Percentiles rank a stretch among this genome's conserved stretches.
Evolutionary conservation across 345 rosid genomes (phyloP).

Genomic region (Populus ilicifolia): DNA sequence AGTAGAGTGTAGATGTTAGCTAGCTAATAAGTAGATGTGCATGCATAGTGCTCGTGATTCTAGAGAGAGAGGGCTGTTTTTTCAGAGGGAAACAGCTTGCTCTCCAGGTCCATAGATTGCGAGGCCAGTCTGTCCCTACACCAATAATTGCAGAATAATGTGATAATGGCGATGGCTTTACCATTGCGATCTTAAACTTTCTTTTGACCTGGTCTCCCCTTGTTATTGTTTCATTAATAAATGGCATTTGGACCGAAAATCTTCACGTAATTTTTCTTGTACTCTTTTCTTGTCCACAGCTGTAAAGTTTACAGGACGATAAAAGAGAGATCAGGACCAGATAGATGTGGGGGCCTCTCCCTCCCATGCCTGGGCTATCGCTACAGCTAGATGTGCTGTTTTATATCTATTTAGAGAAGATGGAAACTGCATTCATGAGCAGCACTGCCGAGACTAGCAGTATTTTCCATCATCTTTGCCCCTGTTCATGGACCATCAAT

Average conservation of each 20-base stretch:
- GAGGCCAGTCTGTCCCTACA: slow-evolving; percentile 47
- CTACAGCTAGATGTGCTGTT: background rate
- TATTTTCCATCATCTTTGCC: too few relatives aligned
- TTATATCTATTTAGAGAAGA: slow-evolving; percentile 5
- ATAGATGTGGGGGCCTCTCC: slow-evolving; percentile 7
- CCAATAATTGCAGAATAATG: slow-evolving; percentile 62
- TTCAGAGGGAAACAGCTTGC: slow-evolving; percentile 70
- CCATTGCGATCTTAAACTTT: slow-evolving; percentile 19
- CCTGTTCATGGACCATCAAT: slow-evolving; percentile 13
- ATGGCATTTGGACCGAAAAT: slow-evolving; percentile 23
- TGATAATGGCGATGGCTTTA: slow-evolving; percentile 25
- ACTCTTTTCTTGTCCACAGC: slow-evolving; percentile 31
- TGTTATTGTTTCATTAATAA: slow-evolving; percentile 13
- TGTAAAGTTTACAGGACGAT: slow-evolving; percentile 40
- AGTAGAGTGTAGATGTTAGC: slow-evolving; percentile 10
- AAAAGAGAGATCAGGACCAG: slow-evolving; percentile 18
- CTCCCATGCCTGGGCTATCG: background rate
- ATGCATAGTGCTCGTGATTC: slow-evolving; percentile 35
- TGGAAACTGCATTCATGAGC: slow-evolving; percentile 10
- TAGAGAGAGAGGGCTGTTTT: slow-evolving; percentile 12
- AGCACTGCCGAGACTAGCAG: background rate
- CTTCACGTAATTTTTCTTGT: background rate
- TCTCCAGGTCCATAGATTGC: slow-evolving; percentile 37
- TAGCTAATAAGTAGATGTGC: slow-evolving; percentile 17
- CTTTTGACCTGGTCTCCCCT: slow-evolving; percentile 46